Evolutionary conservation across 2,329 filamentous ascomycete species (phyloP), one percentile per base, ranked within the genome.

Genomic region (Aphanocladium album): DNA sequence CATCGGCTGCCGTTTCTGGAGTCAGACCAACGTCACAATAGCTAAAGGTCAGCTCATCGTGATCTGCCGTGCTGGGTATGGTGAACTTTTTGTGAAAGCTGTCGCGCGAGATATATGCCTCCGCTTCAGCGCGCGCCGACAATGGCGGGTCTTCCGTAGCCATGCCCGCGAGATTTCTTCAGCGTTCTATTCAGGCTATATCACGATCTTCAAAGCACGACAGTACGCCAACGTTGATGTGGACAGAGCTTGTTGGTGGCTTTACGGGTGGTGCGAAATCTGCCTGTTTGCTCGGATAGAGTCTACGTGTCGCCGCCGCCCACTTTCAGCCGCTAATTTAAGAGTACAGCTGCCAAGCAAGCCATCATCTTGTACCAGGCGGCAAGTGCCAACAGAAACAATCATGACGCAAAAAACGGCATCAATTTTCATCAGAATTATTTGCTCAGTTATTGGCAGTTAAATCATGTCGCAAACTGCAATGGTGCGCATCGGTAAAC

Each of bases 1-100:
- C 23, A 7, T 9, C 21, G 8, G 16, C 11, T 17, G 43, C n/a
- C 30, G 35, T 52, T 19, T 51, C 47, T 12, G 27, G 35, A 5
- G 53, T 33, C 19, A 43, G 19, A 49, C 70, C 71, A 33, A 65
- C 66, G 64, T 74, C 72, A 47, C 67, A 63, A 55, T 71, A 74
- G 21, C 64, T 67, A 14, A 73, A 54, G 3, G 49, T 60, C 27
- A 71, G 61, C 5, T 62, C 66, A 12, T 60, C 62, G 51, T 67
- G 60, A 17, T 63, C 63, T 16, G 45, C 58, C 1, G 65, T 62
- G 5, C 69, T 60, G 1, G 69, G 67, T 1, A 70, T 51, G n/a
- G 63, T 65, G 62, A 72, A 69, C 19, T 54, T 62, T 45, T 61
- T 62, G 41, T 68, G 66, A 57, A 72, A 72, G 17, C 69, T 67